Percentiles rank a stretch among this genome's conserved stretches.
Conservation (phyloP, 2,329 filamentous ascomycete species). For the Ophiocordyceps camponoti-floridani region DNA sequence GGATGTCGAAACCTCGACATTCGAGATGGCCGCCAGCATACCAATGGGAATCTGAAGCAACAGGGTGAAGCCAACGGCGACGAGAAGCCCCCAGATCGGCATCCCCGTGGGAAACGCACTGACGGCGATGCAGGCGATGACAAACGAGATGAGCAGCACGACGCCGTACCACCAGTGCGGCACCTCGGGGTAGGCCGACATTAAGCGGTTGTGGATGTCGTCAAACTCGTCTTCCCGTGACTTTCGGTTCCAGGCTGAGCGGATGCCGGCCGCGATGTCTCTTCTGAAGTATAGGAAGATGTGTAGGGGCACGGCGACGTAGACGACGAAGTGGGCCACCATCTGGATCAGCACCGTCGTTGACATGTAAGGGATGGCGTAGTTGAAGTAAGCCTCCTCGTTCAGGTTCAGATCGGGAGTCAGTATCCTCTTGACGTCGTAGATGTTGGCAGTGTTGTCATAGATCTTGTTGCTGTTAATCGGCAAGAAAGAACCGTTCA, state of each 20-base stretch:
- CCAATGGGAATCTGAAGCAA: slow-evolving; percentile 35
- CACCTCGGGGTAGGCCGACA: slow-evolving; percentile 19
- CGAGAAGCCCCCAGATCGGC: slow-evolving; percentile 29
- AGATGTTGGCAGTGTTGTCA: slow-evolving; percentile 34
- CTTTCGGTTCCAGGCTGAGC: slow-evolving; percentile 9
- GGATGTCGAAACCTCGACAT: slow-evolving; percentile 40
- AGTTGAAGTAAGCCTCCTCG: slow-evolving; percentile 29
- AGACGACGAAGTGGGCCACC: slow-evolving; percentile 11
- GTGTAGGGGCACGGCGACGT: slow-evolving; percentile 11
- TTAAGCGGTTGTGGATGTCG: slow-evolving; percentile 15
- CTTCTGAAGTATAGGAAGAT: slow-evolving; percentile 13
- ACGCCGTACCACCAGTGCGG: slow-evolving; percentile 36
- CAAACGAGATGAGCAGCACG: slow-evolving; percentile 27
- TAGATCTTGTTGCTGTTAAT: slow-evolving; percentile 34
- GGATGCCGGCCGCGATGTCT: slow-evolving; percentile 10
- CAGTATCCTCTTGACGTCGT: slow-evolving; percentile 34
- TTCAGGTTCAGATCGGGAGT: slow-evolving; percentile 29
- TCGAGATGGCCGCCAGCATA: slow-evolving; percentile 36
- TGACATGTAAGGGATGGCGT: slow-evolving; percentile 33
- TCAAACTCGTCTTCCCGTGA: slow-evolving; percentile 17
- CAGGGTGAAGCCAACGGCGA: slow-evolving; percentile 31
- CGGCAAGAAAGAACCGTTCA: slow-evolving; percentile 34
- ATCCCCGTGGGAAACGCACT: slow-evolving; percentile 30
- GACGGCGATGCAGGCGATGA: slow-evolving; percentile 16
- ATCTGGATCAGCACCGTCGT: slow-evolving; percentile 19